Base-by-base conservation (phyloP, 371 early-diverging fungal genomes). In the Mortierella sp. region DNA sequence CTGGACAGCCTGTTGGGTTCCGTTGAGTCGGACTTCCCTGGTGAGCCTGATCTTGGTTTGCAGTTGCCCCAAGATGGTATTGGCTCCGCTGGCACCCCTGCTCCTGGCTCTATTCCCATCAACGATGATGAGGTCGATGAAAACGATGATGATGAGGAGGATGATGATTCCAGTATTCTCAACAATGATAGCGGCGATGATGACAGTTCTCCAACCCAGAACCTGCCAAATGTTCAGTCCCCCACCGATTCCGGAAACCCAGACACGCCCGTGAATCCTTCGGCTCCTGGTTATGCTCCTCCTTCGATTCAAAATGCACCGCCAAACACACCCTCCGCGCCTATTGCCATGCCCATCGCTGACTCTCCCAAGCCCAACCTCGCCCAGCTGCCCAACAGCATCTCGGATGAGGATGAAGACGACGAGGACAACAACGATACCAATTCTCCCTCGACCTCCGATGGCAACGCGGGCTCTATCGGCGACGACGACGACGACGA, bases 81-180 rank as follows among this genome's bases (percentile, higher is more conserved):
- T 0, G 28, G 24, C 65, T 28, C 21, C 28, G 1, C 65, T 38
- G n/a, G 38, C 38, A 14, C 44, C 31, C 26, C 16, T 21, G 24
- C 10, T 9, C 38, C 45, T 68, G 65, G 70, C 50, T 44, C 54
- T 4, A 57, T 14, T 21, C 11, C 45, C 42, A 5, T 38, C 34
- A 52, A 72, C 47, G 54, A 57, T 24, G 42, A 52, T 26, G 57
- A 16, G 21, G 28, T 10, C 55, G 57, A 54, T 1, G 34, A 44
- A 1, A 70, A 79, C 34, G 79, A 79, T 3, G 28, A 74, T 42
- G 63, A 70, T 24, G 31, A 77, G 19, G 72, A 77, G 3, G 63
- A 52, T 44, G 38, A 38, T 38, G 44, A 70, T 13, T 52, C 26
- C 31, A 42, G 14, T n/a, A 42, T 9, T 58, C 24, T n/a, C 45